Evolutionary conservation across 2,329 filamentous ascomycete species (phyloP), one percentile per base, ranked within the genome.

Genomic region (Xylariaceae sp.): DNA sequence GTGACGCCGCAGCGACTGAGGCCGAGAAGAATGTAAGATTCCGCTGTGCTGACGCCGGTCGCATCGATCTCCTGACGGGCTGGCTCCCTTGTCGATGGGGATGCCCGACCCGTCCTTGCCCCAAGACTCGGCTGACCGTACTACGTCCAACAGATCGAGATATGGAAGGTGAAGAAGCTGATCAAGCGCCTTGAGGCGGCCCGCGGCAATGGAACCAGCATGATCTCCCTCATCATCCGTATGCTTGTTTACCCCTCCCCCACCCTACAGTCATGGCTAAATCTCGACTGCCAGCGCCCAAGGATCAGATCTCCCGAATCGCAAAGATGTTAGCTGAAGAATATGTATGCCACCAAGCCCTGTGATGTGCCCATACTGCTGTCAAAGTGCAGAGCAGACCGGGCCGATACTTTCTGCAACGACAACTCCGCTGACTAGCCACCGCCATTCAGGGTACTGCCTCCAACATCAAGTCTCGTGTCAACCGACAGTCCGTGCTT

Each of bases 311-410:
- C 65, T 97, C 94, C 51, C 88, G 92, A 72, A 89, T 90, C 57
- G 90, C 94, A 62, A 97, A 97, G 85, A 99, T 99, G 94, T 89
- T 99, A 88, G 95, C 95, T 81, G 94, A 99, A 97, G 92, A 96
- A 90, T 96, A 94, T 74, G 90, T 94, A 84, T 67, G 89, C n/a
- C 11, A 41, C 48, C 35, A 41, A 39, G 50, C 55, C 47, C 6
- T 44, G 34, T 39, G 5, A 47, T n/a, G 13, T 49, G 34, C 49
- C 47, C 57, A 30, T 37, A 8, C 48, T 44, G 41, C 34, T 45
- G 15, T 54, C 23, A 30, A 30, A 30, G 41, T 15, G 23, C 35
- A 41, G 49, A 11, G 11, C 11, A 51, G 49, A 10, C 5, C 41
- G 3, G 39, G 34, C 13, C 50, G 48, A 45, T 58, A 13, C 62